A percentile compares a stretch with the other conserved stretches of the same genome.
Evolutionary conservation across 352 stramenopile species (phyloP).

Genomic region (Phytophthora hybrid): DNA sequence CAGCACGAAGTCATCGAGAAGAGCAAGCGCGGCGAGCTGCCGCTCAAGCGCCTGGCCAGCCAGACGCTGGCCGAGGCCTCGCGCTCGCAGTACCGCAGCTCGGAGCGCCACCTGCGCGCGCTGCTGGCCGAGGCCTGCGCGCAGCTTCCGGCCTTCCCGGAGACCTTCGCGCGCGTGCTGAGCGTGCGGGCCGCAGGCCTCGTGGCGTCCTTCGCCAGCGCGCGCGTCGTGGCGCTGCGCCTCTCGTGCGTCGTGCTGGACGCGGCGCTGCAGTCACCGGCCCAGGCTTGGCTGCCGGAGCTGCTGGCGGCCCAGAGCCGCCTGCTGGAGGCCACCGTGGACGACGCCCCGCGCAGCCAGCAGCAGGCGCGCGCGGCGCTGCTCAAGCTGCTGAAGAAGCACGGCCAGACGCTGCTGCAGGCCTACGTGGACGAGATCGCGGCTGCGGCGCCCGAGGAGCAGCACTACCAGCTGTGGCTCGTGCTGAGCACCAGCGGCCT

Average conservation of each 20-base stretch:
- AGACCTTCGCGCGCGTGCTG: conserved; percentile 63
- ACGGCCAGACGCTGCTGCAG: conserved; percentile 46
- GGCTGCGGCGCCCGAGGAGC: conserved; percentile 42
- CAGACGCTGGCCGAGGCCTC: conserved; percentile 65
- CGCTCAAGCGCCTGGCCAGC: conserved; percentile 73
- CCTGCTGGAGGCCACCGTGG: conserved; percentile 67
- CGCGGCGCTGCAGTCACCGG: conserved; percentile 23
- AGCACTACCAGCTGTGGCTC: conserved; percentile 74
- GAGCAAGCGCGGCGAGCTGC: conserved; percentile 60
- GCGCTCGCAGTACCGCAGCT: conserved; percentile 62
- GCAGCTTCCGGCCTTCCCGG: conserved; percentile 53
- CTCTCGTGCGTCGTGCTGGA: conserved; percentile 69
- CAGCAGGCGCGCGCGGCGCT: conserved; percentile 53
- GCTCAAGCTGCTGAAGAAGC: conserved; percentile 56
- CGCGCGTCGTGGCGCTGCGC: conserved; percentile 63
- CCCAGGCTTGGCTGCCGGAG: conserved; percentile 52
- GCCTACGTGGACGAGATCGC: conserved; percentile 52
- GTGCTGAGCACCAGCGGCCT: conserved; percentile 47
- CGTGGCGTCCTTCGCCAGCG: conserved; percentile 61
- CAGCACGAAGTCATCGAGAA: conserved; percentile 76
- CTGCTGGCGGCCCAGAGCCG: conserved; percentile 55
- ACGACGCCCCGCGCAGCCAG: conserved; percentile 56
- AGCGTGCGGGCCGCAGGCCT: conserved; percentile 44
- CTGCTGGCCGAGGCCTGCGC: conserved; percentile 51
- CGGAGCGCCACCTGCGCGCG: conserved; percentile 61